These are phyloP conservation scores for Murraya paniculata DNA, from an alignment of 345 rosid genomes.

Conservation along the genomic window DNA sequence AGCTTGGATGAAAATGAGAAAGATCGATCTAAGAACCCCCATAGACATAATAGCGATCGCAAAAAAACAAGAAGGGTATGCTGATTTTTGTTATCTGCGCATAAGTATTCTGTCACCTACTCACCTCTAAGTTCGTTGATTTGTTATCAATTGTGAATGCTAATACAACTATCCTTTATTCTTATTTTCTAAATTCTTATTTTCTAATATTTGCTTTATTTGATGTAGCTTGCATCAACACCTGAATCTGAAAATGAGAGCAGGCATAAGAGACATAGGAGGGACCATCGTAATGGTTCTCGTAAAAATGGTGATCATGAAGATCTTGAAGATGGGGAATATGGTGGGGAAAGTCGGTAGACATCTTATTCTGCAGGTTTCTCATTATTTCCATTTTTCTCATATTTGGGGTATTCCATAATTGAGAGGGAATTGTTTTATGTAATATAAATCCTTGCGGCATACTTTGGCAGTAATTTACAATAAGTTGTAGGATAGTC, in stretches of 20 bases:
- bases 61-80: slow-evolving; percentile 66
- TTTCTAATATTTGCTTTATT: neutral
- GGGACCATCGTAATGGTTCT: slow-evolving; percentile 54
- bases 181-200: neutral
- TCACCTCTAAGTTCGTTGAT: neutral
- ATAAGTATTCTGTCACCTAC: neutral
- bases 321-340: slow-evolving; percentile 93
- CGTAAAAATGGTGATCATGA: slow-evolving; percentile 48
- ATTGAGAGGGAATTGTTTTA: neutral
- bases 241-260: slow-evolving; percentile 67
- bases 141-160: neutral
- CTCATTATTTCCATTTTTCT: neutral
- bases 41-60: slow-evolving; percentile 49
- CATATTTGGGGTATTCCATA: neutral
- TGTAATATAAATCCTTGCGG: neutral
- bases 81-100: slow-evolving; percentile 5
- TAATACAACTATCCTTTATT: neutral
- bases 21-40: slow-evolving; percentile 48
- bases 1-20: slow-evolving; percentile 50
- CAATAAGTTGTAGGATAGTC: neutral
- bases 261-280: slow-evolving; percentile 63
- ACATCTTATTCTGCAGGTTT: slow-evolving; percentile 12
- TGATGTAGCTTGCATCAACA: slow-evolving; percentile 54
- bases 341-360: slow-evolving; percentile 44
- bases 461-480: neutral